Base-by-base conservation (phyloP, 2,329 filamentous ascomycete genomes). In the Aspergillus uvarum region DNA sequence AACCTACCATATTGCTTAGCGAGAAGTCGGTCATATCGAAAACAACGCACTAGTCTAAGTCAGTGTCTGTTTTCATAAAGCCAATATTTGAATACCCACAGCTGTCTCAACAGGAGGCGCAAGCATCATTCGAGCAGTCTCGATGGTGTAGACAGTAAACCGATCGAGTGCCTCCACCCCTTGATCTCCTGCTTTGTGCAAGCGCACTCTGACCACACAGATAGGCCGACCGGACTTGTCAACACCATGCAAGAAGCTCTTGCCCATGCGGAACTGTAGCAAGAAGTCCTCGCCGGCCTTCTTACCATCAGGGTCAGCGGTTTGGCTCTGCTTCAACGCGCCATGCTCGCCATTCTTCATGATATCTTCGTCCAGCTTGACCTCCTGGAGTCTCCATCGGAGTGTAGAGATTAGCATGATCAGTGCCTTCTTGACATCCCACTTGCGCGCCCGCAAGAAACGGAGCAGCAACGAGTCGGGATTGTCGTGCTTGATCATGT, bases 1-100 rank as follows among this genome's bases (percentile, higher is more conserved):
- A 12, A 26, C 80, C 72, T 78, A 88, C 87, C 95, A 99, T 98
- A 77, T 99, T 99, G 16, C 93, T 89, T 80, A 98, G 83, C 19
- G 90, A 90, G 75, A 98, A 98, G 63, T 89, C 87, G 7, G 91
- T 96, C 91, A 99, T 94, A 75, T 99, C 95, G 72, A 99, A 99
- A 51, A 99, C 80, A 64, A 99, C 86, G 47, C 91, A 95, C 91
- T 96, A 60, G 38, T 48, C 29, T 29, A 24, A 26, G 60, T 74
- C 54, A 72, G 69, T 35, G 58, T 49, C 61, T 44, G 70, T 48
- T 21, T 47, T n/a, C 38, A 58, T 47, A 63, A 58, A 47, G 47
- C 31, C 31, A 50, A 19, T 7, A 8, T 21, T 35, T 16, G 14
- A 21, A 54, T 19, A 85, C 90, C 82, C 83, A 96, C 92, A 60